phyloP scores from a whole-genome alignment of 225 moss, liverwort and hornwort genomes.

The Straminergon stramineum region DNA sequence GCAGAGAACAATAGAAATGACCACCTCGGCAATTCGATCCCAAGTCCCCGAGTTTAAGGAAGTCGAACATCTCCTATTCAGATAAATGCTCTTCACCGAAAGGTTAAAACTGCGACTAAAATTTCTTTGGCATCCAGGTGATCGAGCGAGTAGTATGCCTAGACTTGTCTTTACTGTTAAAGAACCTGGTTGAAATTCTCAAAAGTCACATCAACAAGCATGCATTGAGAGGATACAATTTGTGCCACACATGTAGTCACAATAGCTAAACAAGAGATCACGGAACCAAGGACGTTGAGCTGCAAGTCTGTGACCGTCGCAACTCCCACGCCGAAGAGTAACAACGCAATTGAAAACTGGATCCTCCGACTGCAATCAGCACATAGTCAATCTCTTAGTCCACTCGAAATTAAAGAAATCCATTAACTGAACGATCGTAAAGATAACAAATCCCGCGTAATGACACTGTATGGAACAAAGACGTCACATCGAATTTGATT shows the following conservation, averaged over 20 bases:
- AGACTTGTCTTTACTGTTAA: background rate
- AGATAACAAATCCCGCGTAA: background rate
- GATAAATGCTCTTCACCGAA: background rate
- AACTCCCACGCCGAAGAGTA: constrained; percentile 52
- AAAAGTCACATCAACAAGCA: background rate
- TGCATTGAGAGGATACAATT: constrained; percentile 70
- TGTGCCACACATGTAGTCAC: constrained; percentile 86
- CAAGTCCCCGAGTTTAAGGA: background rate
- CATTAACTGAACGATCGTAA: background rate
- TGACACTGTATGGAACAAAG: background rate
- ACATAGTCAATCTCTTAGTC: background rate
- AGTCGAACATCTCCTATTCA: background rate
- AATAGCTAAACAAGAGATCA: constrained; percentile 59
- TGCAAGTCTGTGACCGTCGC: constrained; percentile 65
- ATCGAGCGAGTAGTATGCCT: background rate
- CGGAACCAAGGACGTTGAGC: constrained; percentile 48
- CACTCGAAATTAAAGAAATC: background rate
- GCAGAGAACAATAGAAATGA: background rate
- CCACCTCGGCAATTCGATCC: background rate
- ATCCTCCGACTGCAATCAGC: constrained; percentile 61
- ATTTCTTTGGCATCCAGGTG: background rate
- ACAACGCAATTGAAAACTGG: constrained; percentile 68
- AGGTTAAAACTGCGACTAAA: background rate
- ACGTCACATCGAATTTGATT: background rate
- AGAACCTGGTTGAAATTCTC: background rate